These are phyloP conservation scores for Chlamydomonas sphaeroides DNA, from an alignment of 139 green algal genomes.

Conservation along the genomic window DNA sequence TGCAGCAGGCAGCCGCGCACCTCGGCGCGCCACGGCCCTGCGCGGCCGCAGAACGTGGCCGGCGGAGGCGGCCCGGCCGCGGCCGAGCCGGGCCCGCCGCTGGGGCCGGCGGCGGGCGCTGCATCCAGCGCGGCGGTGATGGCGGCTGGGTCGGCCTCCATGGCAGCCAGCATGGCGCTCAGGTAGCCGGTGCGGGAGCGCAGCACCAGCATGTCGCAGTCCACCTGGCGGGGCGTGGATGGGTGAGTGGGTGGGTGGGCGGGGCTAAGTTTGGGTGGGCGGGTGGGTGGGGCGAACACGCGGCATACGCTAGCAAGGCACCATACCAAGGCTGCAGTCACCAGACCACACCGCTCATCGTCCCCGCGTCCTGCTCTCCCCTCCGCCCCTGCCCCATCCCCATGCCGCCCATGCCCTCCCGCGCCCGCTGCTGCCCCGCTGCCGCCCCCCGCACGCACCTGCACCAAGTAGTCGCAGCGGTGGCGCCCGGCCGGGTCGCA, in stretches of 20 bases:
- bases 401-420: no score
- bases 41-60: not conserved
- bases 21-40: conserved; percentile 29
- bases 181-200: not conserved
- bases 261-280: no score
- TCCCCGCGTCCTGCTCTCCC: no score
- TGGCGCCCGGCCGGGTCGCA: no score
- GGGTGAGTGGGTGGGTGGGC: no score
- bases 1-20: conserved; percentile 42
- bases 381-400: no score
- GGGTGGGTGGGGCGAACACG: no score
- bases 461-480: not conserved
- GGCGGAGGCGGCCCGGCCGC: not conserved
- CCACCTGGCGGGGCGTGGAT: no score
- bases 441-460: not conserved
- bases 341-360: no score
- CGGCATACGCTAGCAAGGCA: no score
- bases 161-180: not conserved
- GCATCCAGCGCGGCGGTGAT: not conserved
- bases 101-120: not conserved
- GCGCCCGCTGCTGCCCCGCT: no score
- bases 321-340: no score
- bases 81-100: not conserved
- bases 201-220: not conserved
- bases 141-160: not conserved